Conservation (phyloP, 2,329 filamentous ascomycete genomes). For the Monilinia laxa region DNA sequence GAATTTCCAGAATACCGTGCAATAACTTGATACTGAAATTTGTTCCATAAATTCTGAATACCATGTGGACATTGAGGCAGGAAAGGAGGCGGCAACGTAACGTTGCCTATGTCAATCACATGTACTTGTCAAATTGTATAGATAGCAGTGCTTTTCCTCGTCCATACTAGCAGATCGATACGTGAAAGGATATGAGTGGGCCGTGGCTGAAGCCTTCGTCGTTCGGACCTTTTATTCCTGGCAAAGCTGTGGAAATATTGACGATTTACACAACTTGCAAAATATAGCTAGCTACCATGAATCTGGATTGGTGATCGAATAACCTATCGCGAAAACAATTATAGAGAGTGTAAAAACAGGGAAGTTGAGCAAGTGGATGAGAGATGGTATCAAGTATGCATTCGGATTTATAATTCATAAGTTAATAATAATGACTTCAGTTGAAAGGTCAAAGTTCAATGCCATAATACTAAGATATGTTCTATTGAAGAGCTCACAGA, state of each 20-base stretch:
- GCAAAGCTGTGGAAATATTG: background rate
- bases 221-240: conserved; percentile 1
- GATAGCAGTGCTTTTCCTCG: background rate
- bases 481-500: background rate
- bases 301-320: background rate
- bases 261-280: background rate
- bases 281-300: background rate
- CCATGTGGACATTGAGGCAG: background rate
- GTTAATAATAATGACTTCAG: background rate
- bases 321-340: background rate
- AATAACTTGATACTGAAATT: background rate
- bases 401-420: background rate
- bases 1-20: background rate
- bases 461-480: background rate
- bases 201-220: background rate
- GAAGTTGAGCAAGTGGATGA: background rate
- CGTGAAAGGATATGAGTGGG: background rate
- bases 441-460: background rate
- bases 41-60: background rate
- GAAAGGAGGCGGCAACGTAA: background rate
- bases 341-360: background rate
- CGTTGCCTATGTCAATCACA: background rate
- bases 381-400: too few species aligned
- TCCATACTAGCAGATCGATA: background rate
- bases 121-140: background rate